phyloP scores from a whole-genome alignment of 2,329 filamentous ascomycete species.

The Apiospora phragmitis region DNA sequence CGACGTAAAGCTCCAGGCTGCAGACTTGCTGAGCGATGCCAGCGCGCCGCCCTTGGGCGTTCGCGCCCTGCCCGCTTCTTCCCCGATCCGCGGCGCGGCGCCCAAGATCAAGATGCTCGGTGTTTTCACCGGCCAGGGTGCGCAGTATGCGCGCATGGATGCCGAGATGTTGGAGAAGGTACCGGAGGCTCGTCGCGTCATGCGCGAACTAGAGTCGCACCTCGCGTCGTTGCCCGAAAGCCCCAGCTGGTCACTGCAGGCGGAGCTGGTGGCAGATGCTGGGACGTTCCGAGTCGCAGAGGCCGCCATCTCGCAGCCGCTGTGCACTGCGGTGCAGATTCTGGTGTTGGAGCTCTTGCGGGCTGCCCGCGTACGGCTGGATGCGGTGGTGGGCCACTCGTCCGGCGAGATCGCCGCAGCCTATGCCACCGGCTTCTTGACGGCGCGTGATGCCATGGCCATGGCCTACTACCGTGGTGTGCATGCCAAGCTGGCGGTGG shows the following conservation, averaged over 20 bases:
- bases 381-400: constrained; percentile 47
- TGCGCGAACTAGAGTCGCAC: neutral
- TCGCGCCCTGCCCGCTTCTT: too few species aligned
- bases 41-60: too few species aligned
- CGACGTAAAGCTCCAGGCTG: too few species aligned
- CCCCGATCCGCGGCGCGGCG: neutral
- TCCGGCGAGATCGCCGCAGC: constrained; percentile 52
- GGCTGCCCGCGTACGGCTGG: constrained; percentile 33
- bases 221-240: constrained; percentile 9
- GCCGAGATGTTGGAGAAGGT: constrained; percentile 21
- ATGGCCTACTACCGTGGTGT: constrained; percentile 48
- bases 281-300: constrained; percentile 12
- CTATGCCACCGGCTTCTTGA: constrained; percentile 47
- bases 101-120: constrained; percentile 18
- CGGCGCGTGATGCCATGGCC: constrained; percentile 40
- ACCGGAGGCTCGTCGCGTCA: neutral
- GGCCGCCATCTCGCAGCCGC: constrained; percentile 35
- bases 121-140: constrained; percentile 37
- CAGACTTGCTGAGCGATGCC: too few species aligned
- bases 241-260: constrained; percentile 13
- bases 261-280: constrained; percentile 13
- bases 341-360: constrained; percentile 34
- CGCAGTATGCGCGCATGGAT: constrained; percentile 36
- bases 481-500: constrained; percentile 25
- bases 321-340: constrained; percentile 42